These are phyloP conservation scores for Agrostemma githago DNA, from an alignment of 148 eudicot species.

Conservation along the genomic window DNA sequence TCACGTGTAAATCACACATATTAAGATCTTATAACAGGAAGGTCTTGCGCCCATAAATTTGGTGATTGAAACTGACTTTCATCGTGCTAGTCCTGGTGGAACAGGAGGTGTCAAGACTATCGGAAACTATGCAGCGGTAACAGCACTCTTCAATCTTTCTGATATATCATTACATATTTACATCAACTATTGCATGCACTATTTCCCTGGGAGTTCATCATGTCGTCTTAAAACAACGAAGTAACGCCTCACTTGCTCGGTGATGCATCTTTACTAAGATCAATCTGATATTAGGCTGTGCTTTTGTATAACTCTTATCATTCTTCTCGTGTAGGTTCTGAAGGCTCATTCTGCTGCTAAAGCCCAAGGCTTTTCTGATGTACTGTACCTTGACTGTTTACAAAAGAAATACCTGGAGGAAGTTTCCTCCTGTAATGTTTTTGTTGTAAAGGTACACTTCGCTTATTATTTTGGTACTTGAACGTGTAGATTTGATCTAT, in stretches of 20 bases:
- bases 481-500: neutral
- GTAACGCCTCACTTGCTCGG: neutral
- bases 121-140: constrained; percentile 95
- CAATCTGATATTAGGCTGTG: neutral
- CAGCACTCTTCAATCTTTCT: constrained; percentile 15
- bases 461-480: neutral
- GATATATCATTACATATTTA: neutral
- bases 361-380: constrained; percentile 88
- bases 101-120: constrained; percentile 88
- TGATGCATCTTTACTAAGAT: constrained; percentile 6
- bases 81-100: constrained; percentile 97
- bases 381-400: constrained; percentile 81
- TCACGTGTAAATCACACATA: neutral
- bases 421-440: constrained; percentile 90
- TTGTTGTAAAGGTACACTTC: constrained; percentile 73
- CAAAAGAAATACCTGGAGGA: constrained; percentile 91
- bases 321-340: constrained; percentile 47
- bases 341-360: constrained; percentile 91
- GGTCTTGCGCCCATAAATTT: constrained; percentile 87
- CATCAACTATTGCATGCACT: neutral
- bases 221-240: too few species aligned
- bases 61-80: constrained; percentile 84
- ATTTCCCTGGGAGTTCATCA: neutral
- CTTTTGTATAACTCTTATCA: neutral
- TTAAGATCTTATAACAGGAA: constrained; percentile 48